phyloP scores from a whole-genome alignment of 169 alveolate species.

The Eimeria brunetti region DNA sequence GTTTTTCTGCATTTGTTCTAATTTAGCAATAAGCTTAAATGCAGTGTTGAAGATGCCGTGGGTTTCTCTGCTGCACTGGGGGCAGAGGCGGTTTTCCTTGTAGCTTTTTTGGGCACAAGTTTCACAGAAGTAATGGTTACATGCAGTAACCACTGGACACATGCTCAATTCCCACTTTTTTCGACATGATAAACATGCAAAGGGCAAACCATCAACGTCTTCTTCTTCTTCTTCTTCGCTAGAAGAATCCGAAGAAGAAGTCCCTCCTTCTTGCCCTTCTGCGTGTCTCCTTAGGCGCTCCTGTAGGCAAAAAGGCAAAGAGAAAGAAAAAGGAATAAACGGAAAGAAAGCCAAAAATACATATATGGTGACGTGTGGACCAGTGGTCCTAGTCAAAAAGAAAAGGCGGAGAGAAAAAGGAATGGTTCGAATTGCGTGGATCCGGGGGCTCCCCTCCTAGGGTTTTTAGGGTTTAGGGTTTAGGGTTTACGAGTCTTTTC shows the following conservation, averaged over 20 bases:
- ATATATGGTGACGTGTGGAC: too few species aligned
- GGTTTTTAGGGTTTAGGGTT: conserved; percentile 22
- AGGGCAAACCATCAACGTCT: conserved; percentile 87
- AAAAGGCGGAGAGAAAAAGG: not conserved
- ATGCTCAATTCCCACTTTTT: conserved; percentile 87
- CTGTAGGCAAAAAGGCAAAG: not conserved
- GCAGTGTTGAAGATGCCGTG: conserved; percentile 76
- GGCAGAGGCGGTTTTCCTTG: conserved; percentile 80
- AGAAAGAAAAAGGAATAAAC: not conserved
- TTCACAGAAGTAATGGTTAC: conserved; percentile 97
- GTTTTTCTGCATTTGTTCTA: not conserved
- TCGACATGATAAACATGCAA: conserved; percentile 92
- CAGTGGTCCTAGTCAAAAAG: not conserved
- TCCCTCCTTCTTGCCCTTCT: conserved; percentile 2
- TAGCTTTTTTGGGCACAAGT: conserved; percentile 93
- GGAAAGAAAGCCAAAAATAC: not conserved
- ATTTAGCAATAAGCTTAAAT: not conserved
- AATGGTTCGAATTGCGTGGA: too few species aligned
- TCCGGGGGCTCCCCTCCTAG: too few species aligned
- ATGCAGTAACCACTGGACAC: conserved; percentile 94
- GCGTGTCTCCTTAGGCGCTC: conserved; percentile 53
- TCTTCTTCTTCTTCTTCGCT: conserved; percentile 77
- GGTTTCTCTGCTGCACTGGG: conserved; percentile 70
- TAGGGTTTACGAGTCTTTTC: conserved; percentile 85
- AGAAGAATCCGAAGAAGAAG: conserved; percentile 6